phyloP scores from a whole-genome alignment of 1,284 basidiomycete species.

The Ganoderma lingzhi region DNA sequence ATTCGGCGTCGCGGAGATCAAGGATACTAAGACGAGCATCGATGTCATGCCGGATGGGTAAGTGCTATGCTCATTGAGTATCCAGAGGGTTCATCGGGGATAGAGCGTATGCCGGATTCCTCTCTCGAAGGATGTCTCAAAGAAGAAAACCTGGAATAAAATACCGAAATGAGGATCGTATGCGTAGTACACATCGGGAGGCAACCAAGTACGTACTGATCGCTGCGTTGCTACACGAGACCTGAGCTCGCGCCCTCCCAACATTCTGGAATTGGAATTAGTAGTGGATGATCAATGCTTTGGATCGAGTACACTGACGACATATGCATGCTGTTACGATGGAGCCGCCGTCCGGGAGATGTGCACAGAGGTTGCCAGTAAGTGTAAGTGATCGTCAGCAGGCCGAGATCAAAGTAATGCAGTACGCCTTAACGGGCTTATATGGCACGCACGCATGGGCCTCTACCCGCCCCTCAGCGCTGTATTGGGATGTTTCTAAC shows the following conservation, averaged over 20 bases:
- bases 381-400: background rate
- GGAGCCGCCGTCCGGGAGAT: no score
- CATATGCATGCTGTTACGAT: background rate
- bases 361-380: background rate
- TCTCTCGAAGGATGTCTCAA: background rate
- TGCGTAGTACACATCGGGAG: no score
- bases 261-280: no score
- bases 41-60: conserved; percentile 9
- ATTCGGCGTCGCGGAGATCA: conserved; percentile 22
- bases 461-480: background rate
- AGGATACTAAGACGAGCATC: conserved; percentile 25
- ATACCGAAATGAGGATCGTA: no score
- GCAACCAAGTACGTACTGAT: no score
- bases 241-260: no score
- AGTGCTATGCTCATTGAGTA: no score
- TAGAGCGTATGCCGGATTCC: background rate
- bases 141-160: no score
- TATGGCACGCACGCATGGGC: background rate
- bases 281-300: no score
- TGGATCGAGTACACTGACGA: background rate
- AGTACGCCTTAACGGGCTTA: background rate
- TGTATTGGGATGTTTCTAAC: background rate
- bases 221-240: no score
- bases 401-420: background rate
- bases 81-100: no score